These are phyloP conservation scores for Saccharomyces uvarum DNA, from an alignment of 1,139 yeast species.

Conservation along the genomic window DNA sequence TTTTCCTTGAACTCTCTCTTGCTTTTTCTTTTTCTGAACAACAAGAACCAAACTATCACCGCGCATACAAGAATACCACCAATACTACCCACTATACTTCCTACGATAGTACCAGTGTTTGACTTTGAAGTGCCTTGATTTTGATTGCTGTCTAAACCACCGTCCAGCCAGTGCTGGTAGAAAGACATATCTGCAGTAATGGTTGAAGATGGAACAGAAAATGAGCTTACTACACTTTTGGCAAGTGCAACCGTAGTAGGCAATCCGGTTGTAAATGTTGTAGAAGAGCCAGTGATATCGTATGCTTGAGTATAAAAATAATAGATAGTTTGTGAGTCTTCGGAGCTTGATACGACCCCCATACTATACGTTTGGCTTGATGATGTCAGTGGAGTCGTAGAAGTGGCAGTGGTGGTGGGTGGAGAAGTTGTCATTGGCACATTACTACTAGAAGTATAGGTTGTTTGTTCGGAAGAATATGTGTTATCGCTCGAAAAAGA, in stretches of 20 bases:
- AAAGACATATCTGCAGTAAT: conserved; percentile 31
- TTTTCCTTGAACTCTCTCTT: background rate
- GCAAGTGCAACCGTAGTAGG: conserved; percentile 29
- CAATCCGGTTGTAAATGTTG: conserved; percentile 36
- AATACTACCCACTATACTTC: conserved; percentile 16
- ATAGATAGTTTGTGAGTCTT: conserved; percentile 15
- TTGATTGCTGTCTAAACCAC: conserved; percentile 11
- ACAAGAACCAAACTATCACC: conserved; percentile 7
- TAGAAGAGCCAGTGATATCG: conserved; percentile 36
- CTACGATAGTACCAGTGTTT: conserved; percentile 13
- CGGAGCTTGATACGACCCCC: conserved; percentile 9
- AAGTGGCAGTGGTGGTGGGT: conserved; percentile 1
- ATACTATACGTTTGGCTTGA: conserved; percentile 1
- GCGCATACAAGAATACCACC: conserved; percentile 10
- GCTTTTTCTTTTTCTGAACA: conserved; percentile 5
- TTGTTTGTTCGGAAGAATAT: background rate
- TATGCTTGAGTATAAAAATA: conserved; percentile 36
- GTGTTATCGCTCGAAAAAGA: background rate
- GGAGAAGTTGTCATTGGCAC: background rate
- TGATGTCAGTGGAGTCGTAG: conserved; percentile 1
- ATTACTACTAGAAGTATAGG: background rate
- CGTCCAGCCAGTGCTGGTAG: conserved; percentile 23
- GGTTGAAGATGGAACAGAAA: conserved; percentile 24
- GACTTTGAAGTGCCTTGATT: conserved; percentile 1
- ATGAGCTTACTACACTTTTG: conserved; percentile 20